Evolutionary conservation across 2,329 filamentous ascomycete species (phyloP).

Genomic region (Dactylellina parvicollis): DNA sequence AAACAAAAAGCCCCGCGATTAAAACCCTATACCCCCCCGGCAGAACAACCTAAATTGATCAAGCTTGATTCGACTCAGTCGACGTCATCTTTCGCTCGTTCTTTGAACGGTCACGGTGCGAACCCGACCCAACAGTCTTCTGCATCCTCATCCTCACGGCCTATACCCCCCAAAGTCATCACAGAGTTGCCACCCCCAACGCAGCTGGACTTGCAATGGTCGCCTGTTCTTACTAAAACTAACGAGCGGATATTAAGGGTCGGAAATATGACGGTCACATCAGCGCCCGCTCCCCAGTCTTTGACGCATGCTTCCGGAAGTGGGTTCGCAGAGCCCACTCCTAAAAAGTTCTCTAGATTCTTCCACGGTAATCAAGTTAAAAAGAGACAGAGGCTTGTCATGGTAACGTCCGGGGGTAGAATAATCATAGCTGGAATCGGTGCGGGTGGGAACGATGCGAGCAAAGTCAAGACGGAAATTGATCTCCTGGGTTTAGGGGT

Average conservation of each 20-base stretch:
- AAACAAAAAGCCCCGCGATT: constrained; percentile 86
- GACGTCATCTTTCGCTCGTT: constrained; percentile 56
- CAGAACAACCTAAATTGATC: constrained; percentile 77
- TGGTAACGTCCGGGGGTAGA: constrained; percentile 90
- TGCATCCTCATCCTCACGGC: constrained; percentile 64
- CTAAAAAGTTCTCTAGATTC: constrained; percentile 89
- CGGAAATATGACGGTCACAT: constrained; percentile 86
- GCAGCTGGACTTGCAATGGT: constrained; percentile 98
- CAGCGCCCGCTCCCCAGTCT: constrained; percentile 77
- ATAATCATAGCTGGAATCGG: constrained; percentile 77
- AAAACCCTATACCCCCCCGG: constrained; percentile 80
- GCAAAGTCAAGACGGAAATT: constrained; percentile 91
- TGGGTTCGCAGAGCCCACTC: constrained; percentile 71
- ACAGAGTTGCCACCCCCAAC: constrained; percentile 96
- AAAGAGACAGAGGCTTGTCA: constrained; percentile 89
- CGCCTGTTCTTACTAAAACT: constrained; percentile 85
- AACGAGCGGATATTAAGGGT: constrained; percentile 96
- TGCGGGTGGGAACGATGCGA: constrained; percentile 89
- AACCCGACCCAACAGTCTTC: constrained; percentile 60
- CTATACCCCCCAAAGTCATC: constrained; percentile 79
- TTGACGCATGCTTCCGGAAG: constrained; percentile 74
- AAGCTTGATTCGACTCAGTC: constrained; percentile 71
- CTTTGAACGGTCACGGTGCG: constrained; percentile 59
- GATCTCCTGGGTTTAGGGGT: constrained; percentile 83
- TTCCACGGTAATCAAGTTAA: constrained; percentile 91